Evolutionary conservation across 768 basidiomycete species (phyloP).

Genomic region (Leccinum rimulosum): DNA sequence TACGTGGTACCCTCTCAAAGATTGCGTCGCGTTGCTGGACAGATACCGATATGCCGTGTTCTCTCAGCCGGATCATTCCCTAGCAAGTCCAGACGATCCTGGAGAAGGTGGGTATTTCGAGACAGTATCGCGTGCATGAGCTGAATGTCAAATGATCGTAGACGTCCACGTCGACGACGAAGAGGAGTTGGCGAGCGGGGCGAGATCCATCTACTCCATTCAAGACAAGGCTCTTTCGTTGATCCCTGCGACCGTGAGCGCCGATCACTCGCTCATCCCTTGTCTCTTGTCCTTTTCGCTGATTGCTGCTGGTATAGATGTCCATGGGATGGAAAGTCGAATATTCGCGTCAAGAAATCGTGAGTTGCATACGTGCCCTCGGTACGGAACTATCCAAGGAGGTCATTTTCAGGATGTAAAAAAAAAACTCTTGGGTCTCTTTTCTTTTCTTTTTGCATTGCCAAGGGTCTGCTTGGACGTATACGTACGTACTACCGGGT

Average conservation of each 20-base stretch:
- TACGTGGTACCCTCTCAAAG: conserved; percentile 67
- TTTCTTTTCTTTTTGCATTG: neutral
- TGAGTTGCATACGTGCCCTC: conserved; percentile 43
- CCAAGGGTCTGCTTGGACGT: neutral
- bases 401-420: conserved; percentile 36
- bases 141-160: conserved; percentile 14
- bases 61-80: conserved; percentile 58
- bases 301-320: conserved; percentile 16
- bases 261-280: neutral
- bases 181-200: conserved; percentile 20
- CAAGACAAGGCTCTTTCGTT: conserved; percentile 19
- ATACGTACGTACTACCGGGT: neutral
- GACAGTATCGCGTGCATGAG: neutral
- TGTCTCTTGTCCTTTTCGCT: neutral
- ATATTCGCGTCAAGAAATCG: conserved; percentile 34
- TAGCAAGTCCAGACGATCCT: conserved; percentile 31
- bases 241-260: conserved; percentile 27
- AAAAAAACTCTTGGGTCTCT: neutral
- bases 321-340: conserved; percentile 28
- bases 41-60: conserved; percentile 68
- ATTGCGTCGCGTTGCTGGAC: conserved; percentile 61
- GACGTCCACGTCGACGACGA: conserved; percentile 12
- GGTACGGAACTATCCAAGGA: conserved; percentile 42
- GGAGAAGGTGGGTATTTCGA: conserved; percentile 22
- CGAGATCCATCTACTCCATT: conserved; percentile 26